A percentile compares a stretch with the other conserved stretches of the same genome.
Evolutionary conservation across 805 yeast genomes (phyloP).

Genomic region (Groenewaldozyma tartarivorans): DNA sequence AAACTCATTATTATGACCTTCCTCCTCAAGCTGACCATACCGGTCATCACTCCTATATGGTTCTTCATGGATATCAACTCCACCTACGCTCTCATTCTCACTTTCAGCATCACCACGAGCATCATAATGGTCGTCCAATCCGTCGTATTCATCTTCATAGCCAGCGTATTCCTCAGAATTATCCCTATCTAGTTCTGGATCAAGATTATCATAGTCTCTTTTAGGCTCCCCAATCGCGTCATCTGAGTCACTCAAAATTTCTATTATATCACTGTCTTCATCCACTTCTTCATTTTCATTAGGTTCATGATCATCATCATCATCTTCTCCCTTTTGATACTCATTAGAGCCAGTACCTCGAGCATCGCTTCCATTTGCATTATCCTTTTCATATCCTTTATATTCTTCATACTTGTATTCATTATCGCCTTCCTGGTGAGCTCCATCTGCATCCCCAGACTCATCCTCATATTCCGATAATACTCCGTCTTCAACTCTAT

Average conservation of each 20-base stretch:
- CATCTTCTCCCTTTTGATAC: constrained; percentile 3
- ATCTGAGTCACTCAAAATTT: constrained; percentile 2
- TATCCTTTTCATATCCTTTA: neutral
- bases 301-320: constrained; percentile 4
- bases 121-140: constrained; percentile 7
- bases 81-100: too few relatives aligned
- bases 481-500: neutral
- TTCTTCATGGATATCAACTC: neutral
- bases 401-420: neutral
- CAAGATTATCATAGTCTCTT: constrained; percentile 6
- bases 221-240: constrained; percentile 2
- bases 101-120: constrained; percentile 5
- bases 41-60: neutral
- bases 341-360: neutral
- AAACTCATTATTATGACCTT: neutral
- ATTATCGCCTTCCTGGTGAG: too few relatives aligned
- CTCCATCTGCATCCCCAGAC: too few relatives aligned
- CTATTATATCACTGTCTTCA: constrained; percentile 1
- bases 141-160: too few relatives aligned
- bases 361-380: neutral
- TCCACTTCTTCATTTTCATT: constrained; percentile 3
- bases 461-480: too few relatives aligned
- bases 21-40: neutral
- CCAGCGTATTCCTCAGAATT: constrained; percentile 7
- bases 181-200: neutral